These are phyloP conservation scores for Taiozyma onychis DNA, from an alignment of 1,139 yeast species.

Conservation along the genomic window DNA sequence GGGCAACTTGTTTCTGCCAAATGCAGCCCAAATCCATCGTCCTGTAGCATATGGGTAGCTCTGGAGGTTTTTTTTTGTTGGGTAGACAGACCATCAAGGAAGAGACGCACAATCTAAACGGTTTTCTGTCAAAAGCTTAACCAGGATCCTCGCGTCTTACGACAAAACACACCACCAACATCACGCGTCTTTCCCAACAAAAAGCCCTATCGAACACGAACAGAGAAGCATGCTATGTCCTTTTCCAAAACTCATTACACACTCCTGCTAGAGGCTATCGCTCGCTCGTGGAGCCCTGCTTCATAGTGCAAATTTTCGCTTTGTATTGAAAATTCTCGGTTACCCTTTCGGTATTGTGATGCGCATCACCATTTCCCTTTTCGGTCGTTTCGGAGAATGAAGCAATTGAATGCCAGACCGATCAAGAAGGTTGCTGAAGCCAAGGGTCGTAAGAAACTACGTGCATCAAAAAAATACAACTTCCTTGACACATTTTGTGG, in stretches of 20 bases:
- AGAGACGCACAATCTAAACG: neutral
- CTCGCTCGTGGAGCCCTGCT: too few species aligned
- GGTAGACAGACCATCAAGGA: neutral
- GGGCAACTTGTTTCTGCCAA: neutral
- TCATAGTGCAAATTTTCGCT: neutral
- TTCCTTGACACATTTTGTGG: neutral
- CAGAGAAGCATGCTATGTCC: too few species aligned
- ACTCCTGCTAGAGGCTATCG: too few species aligned
- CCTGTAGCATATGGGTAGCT: too few species aligned
- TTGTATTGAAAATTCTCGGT: neutral
- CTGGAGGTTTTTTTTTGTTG: neutral
- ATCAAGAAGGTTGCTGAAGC: slow-evolving; percentile 97
- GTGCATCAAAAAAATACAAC: slow-evolving; percentile 42
- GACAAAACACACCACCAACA: neutral
- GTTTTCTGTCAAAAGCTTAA: neutral
- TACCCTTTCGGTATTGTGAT: neutral
- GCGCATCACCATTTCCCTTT: neutral
- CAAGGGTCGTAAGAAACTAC: slow-evolving; percentile 92
- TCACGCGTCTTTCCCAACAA: neutral
- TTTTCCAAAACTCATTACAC: too few species aligned
- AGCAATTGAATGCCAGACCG: slow-evolving; percentile 92
- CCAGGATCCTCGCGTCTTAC: neutral
- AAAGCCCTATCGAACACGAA: neutral
- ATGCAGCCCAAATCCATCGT: neutral
- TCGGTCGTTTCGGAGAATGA: slow-evolving; percentile 33